phyloP scores from a whole-genome alignment of 1,284 basidiomycete genomes.

The Pseudozyma sp. region DNA sequence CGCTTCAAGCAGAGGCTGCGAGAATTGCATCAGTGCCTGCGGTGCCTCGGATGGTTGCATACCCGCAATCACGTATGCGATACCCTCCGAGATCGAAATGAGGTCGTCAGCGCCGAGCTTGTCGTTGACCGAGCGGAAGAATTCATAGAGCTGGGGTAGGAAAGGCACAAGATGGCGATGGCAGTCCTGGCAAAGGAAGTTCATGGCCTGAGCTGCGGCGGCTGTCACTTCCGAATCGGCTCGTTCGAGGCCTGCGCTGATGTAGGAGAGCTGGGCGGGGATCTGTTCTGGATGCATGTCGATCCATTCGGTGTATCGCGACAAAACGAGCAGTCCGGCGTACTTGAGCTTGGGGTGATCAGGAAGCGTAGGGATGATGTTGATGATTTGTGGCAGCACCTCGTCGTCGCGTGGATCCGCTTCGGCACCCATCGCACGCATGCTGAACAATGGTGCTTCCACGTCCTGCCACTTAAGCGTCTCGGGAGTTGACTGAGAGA shows the following conservation, averaged over 20 bases:
- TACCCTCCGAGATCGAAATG: constrained; percentile 91
- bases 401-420: constrained; percentile 85
- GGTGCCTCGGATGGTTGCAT: constrained; percentile 86
- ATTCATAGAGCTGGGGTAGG: constrained; percentile 89
- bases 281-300: constrained; percentile 90
- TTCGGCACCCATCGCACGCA: constrained; percentile 98
- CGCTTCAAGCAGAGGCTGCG: constrained; percentile 73
- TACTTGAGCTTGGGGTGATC: constrained; percentile 92
- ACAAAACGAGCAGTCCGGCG: constrained; percentile 92
- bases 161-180: constrained; percentile 87
- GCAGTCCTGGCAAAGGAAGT: constrained; percentile 97
- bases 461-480: constrained; percentile 87
- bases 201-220: constrained; percentile 94
- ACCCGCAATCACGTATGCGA: constrained; percentile 91
- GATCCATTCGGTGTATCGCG: constrained; percentile 97
- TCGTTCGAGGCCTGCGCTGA: constrained; percentile 86
- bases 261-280: constrained; percentile 85
- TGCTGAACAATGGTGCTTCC: constrained; percentile 96
- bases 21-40: constrained; percentile 84
- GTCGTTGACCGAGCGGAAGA: constrained; percentile 80
- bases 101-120: constrained; percentile 88
- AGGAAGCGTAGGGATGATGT: constrained; percentile 89
- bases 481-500: constrained; percentile 72
- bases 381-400: constrained; percentile 93
- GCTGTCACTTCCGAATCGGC: constrained; percentile 77